These are phyloP conservation scores for Cymbidium sinense DNA, from an alignment of 106 monocot species.

Conservation along the genomic window DNA sequence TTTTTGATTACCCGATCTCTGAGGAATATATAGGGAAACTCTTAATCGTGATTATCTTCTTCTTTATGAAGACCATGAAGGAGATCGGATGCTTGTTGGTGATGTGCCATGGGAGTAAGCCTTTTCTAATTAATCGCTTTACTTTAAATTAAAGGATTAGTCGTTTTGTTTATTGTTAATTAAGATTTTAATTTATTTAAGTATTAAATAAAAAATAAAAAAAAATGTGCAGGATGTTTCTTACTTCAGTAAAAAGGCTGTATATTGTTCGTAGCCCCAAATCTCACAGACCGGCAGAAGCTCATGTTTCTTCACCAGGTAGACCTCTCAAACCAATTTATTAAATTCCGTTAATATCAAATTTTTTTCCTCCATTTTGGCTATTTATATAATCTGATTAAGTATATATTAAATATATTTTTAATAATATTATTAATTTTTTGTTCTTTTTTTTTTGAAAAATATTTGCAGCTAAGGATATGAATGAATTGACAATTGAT, in stretches of 20 bases:
- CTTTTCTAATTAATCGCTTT: too few species aligned
- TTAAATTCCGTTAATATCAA: background rate
- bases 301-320: background rate
- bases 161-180: background rate
- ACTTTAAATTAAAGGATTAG: background rate
- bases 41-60: slow-evolving; percentile 28
- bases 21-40: slow-evolving; percentile 17
- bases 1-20: slow-evolving; percentile 13
- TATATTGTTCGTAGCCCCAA: slow-evolving; percentile 31
- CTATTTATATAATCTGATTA: too few species aligned
- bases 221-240: slow-evolving; percentile 39
- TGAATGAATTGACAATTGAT: background rate
- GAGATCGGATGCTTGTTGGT: slow-evolving; percentile 65
- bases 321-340: background rate
- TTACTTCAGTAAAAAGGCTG: slow-evolving; percentile 56
- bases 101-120: slow-evolving; percentile 81
- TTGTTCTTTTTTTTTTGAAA: background rate
- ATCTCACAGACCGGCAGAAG: background rate
- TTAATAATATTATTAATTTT: background rate
- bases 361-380: background rate
- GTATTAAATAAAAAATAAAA: background rate
- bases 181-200: background rate
- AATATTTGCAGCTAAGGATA: background rate
- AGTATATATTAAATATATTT: background rate
- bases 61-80: slow-evolving; percentile 86